Evolutionary conservation across 441 rosid species (phyloP).

Genomic region (Populus hybrid): DNA sequence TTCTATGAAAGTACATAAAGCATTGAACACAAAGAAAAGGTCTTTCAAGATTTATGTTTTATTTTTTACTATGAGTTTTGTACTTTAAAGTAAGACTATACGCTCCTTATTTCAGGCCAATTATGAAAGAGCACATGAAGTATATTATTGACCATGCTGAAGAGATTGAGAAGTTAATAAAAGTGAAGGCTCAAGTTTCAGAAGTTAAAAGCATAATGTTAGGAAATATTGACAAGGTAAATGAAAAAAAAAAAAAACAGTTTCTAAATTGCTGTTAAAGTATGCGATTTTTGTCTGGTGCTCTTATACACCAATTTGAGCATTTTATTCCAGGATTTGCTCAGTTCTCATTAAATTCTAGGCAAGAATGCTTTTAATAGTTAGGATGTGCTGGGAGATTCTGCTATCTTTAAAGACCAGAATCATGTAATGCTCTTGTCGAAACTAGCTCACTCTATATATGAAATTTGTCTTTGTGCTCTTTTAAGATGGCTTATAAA

Average conservation of each 20-base stretch:
- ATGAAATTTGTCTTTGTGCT: background rate
- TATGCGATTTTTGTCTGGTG: background rate
- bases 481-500: background rate
- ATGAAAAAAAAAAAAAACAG: background rate
- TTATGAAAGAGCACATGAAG: slow-evolving; percentile 93
- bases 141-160: slow-evolving; percentile 79
- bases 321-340: background rate
- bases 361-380: background rate
- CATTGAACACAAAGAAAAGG: background rate
- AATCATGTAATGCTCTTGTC: background rate
- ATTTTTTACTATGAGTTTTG: slow-evolving; percentile 6
- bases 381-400: background rate
- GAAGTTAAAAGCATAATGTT: slow-evolving; percentile 82
- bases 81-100: slow-evolving; percentile 1
- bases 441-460: background rate
- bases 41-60: background rate
- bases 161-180: slow-evolving; percentile 64
- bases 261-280: background rate
- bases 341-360: background rate
- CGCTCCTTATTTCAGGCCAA: slow-evolving; percentile 46
- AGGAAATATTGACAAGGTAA: slow-evolving; percentile 83
- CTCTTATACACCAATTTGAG: background rate
- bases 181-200: slow-evolving; percentile 53
- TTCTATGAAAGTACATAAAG: background rate
- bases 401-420: background rate